Conservation (phyloP, 179 eudicot species). For the Camellia oleifera region DNA sequence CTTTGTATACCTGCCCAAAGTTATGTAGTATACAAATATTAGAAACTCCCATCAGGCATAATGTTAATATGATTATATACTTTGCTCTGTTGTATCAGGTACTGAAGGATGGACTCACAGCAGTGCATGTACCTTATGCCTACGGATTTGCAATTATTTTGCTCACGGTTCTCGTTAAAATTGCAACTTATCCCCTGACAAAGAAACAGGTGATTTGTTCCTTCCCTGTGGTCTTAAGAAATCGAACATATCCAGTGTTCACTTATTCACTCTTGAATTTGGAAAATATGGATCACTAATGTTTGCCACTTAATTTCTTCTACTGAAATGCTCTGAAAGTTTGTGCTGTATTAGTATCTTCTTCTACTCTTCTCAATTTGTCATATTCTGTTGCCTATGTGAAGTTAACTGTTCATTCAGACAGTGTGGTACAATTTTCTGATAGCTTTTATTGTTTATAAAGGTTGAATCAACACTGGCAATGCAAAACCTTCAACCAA, state of each 20-base stretch:
- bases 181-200: constrained; percentile 84
- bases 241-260: not conserved
- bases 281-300: constrained; percentile 7
- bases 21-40: constrained; percentile 5
- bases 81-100: constrained; percentile 45
- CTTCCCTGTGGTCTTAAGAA: not conserved
- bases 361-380: not conserved
- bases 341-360: not conserved
- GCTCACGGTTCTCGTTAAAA: constrained; percentile 84
- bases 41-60: not conserved
- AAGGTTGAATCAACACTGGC: constrained; percentile 97
- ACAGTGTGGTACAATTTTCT: not conserved
- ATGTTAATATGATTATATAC: not conserved
- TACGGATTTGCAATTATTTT: constrained; percentile 97
- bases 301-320: not conserved
- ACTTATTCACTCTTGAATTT: not conserved
- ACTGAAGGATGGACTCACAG: constrained; percentile 72
- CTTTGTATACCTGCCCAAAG: not conserved
- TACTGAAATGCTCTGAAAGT: not conserved
- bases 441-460: constrained; percentile 14
- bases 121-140: constrained; percentile 86
- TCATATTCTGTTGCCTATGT: not conserved
- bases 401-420: not conserved
- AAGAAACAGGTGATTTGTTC: constrained; percentile 81
- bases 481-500: constrained; percentile 99